Conservation (phyloP, 306 rosid species). For the Acmispon strigosus region DNA sequence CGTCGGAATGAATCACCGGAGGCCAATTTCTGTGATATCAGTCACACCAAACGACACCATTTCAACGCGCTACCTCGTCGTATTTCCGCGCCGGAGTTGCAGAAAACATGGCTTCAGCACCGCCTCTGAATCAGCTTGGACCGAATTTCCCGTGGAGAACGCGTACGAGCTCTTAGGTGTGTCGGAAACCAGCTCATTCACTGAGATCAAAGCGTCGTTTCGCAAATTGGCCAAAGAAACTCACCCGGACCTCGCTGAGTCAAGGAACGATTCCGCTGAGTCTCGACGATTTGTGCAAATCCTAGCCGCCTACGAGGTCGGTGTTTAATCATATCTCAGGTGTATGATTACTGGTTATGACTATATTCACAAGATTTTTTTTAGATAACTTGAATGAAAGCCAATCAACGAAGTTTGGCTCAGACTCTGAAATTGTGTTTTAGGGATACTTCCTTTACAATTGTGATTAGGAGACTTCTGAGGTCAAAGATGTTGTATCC, state of each 20-base stretch:
- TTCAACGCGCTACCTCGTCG: constrained; percentile 15
- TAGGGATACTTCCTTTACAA: not conserved
- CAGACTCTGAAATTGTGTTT: not conserved
- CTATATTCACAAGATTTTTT: not conserved
- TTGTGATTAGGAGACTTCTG: not conserved
- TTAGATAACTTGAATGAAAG: not conserved
- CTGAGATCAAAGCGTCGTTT: constrained; percentile 80
- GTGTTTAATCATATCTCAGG: not conserved
- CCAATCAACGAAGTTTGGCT: not conserved
- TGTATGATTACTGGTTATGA: not conserved
- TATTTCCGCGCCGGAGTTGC: constrained; percentile 11
- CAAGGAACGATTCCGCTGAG: constrained; percentile 47
- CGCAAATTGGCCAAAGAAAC: constrained; percentile 91
- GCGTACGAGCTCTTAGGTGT: constrained; percentile 81
- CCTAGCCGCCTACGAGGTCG: constrained; percentile 91
- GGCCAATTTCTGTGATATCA: constrained; percentile 6
- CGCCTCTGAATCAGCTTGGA: constrained; percentile 40
- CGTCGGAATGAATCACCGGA: constrained; percentile 20
- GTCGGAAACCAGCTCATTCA: constrained; percentile 61
- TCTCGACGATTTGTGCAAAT: constrained; percentile 75
- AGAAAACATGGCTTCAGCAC: constrained; percentile 38
- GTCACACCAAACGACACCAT: constrained; percentile 9
- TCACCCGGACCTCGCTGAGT: constrained; percentile 86
- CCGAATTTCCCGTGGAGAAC: constrained; percentile 47
- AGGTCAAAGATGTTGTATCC: not conserved